Conservation (phyloP, 2,329 filamentous ascomycete species). For the Diplodia mutila region DNA sequence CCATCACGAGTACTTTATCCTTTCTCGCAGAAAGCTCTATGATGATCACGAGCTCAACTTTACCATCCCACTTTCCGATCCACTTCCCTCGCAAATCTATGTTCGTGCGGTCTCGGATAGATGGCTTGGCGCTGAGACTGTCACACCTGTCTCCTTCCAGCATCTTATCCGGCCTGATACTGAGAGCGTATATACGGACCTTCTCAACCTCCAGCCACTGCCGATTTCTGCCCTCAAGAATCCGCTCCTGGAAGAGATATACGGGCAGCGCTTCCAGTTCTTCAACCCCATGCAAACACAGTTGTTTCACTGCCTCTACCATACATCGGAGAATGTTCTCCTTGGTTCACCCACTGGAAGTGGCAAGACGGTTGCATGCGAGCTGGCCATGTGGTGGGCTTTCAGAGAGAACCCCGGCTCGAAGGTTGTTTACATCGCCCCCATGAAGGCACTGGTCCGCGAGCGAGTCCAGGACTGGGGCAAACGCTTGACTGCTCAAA, state of each 20-base stretch:
- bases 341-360: conserved; percentile 95
- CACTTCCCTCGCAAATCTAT: conserved; percentile 93
- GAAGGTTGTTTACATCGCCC: conserved; percentile 98
- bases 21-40: conserved; percentile 85
- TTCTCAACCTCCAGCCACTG: conserved; percentile 88
- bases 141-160: conserved; percentile 94
- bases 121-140: conserved; percentile 95
- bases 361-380: conserved; percentile 95
- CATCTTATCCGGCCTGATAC: conserved; percentile 97
- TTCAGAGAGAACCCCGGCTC: conserved; percentile 92
- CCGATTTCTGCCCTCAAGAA: conserved; percentile 88
- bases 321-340: conserved; percentile 88
- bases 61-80: conserved; percentile 92
- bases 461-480: conserved; percentile 97
- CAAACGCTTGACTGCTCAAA: conserved; percentile 74
- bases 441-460: conserved; percentile 97
- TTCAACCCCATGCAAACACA: conserved; percentile 99
- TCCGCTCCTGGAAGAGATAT: conserved; percentile 82
- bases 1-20: conserved; percentile 95
- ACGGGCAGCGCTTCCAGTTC: conserved; percentile 85
- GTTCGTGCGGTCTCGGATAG: conserved; percentile 92
- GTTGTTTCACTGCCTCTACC: conserved; percentile 94
- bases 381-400: conserved; percentile 99
- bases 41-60: conserved; percentile 99
- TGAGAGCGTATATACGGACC: conserved; percentile 93